A percentile compares a stretch with the other conserved stretches of the same genome.
These are phyloP conservation scores for Elongisporangium prolatum DNA, from an alignment of 352 stramenopile species.

Conservation along the genomic window DNA sequence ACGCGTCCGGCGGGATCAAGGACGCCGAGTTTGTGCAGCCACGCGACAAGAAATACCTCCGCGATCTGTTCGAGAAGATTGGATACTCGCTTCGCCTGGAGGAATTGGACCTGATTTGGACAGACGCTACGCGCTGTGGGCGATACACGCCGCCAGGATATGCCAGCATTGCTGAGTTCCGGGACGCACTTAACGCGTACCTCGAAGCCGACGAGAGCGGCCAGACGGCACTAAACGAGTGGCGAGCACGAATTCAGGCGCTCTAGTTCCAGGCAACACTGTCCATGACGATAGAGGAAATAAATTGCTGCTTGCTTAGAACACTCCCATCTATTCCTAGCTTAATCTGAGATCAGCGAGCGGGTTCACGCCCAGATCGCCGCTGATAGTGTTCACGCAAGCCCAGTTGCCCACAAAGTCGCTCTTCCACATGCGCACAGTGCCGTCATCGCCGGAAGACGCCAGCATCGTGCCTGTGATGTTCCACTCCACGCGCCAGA, in stretches of 20 bases:
- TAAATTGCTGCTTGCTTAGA: conserved; percentile 3
- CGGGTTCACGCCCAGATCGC: conserved; percentile 46
- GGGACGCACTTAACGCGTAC: conserved; percentile 70
- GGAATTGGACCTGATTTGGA: conserved; percentile 72
- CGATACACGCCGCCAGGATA: conserved; percentile 33
- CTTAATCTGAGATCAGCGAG: conserved; percentile 20
- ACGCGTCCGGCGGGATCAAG: conserved; percentile 69
- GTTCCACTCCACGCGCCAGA: conserved; percentile 97
- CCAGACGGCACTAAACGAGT: conserved; percentile 37
- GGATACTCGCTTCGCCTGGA: conserved; percentile 53
- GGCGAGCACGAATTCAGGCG: conserved; percentile 33
- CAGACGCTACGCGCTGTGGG: conserved; percentile 34
- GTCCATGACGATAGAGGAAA: conserved; percentile 7
- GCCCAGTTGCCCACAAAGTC: conserved; percentile 91
- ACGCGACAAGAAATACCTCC: conserved; percentile 51
- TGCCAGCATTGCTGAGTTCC: conserved; percentile 66
- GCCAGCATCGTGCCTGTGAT: conserved; percentile 95
- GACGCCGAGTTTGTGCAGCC: conserved; percentile 83
- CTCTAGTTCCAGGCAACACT: conserved; percentile 9
- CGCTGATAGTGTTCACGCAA: conserved; percentile 85
- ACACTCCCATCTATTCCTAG: no score
- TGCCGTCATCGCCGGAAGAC: conserved; percentile 91
- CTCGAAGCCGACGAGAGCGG: conserved; percentile 44
- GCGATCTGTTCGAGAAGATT: conserved; percentile 65
- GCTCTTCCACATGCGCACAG: conserved; percentile 94